Evolutionary conservation across 768 basidiomycete genomes (phyloP).

Genomic region (Leccinum subgranulosum): DNA sequence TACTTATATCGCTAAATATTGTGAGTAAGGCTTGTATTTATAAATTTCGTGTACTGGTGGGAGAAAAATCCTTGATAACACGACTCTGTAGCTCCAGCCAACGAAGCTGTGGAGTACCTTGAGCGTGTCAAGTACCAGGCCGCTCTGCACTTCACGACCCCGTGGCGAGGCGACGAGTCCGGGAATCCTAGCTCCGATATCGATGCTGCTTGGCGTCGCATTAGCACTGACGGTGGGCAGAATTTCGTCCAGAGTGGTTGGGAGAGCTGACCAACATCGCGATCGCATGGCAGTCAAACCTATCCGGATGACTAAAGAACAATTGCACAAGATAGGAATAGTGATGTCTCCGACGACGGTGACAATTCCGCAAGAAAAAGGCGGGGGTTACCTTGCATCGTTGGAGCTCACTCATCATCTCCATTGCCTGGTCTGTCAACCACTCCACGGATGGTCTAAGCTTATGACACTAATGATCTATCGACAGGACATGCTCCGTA

Average conservation of each 20-base stretch:
- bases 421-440: conserved; percentile 3
- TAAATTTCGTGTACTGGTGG: background rate
- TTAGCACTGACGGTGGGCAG: conserved; percentile 1
- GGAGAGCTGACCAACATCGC: background rate
- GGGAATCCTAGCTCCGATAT: conserved; percentile 5
- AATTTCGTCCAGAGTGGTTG: no score
- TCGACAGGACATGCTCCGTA: conserved; percentile 8
- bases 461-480: background rate
- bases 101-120: conserved; percentile 6
- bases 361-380: conserved; percentile 3
- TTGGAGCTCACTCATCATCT: conserved; percentile 6
- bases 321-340: background rate
- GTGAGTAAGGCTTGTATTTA: background rate
- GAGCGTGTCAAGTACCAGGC: conserved; percentile 5
- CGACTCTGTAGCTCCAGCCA: conserved; percentile 5
- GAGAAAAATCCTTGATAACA: background rate
- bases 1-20: background rate
- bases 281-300: background rate
- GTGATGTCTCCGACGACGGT: background rate
- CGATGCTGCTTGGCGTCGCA: conserved; percentile 8
- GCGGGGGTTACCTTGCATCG: conserved; percentile 7
- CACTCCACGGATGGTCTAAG: no score
- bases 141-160: background rate
- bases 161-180: conserved; percentile 7
- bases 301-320: background rate